Evolutionary conservation across 345 rosid species (phyloP), one percentile per base, ranked within the genome.

Genomic region (Murraya paniculata): DNA sequence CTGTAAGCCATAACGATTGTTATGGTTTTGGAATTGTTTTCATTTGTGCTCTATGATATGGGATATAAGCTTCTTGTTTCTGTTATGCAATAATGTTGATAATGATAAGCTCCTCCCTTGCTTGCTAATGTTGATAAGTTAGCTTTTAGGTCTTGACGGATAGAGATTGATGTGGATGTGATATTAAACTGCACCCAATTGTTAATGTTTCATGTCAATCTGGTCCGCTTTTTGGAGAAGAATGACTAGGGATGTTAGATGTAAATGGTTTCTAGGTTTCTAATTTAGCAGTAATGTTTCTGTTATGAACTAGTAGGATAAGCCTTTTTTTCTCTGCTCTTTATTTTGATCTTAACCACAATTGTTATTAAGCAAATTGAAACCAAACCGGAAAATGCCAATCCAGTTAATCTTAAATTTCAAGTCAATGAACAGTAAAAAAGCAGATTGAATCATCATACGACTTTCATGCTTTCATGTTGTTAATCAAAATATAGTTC

Each of bases 1-100:
- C 33, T 66, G 60, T 24, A 58, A 79, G 38, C 77, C 81, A 68
- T 73, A 78, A 75, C 82, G 9, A 28, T 75, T 74, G 81, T 77
- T 78, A 66, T 78, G 82, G 79, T 39, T 21, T 21, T 67, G 31
- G 41, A 53, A 74, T 48, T 62, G 25, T 45, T 56, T 35, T 50
- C 19, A 77, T 72, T 8, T 33, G 53, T 69, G 39, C 16, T 50
- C 41, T 22, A 45, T 33, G 71, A 48, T 53, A 62, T 75, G 62
- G 38, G 69, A 57, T 73, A 58, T 41, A 67, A n/a, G 30, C 64
- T 59, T 41, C 45, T n/a, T 64, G 55, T 78, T 65, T 62, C 62
- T 73, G 7, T 58, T 25, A 73, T 68, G 81, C 84, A 73, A 73
- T 73, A 81, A 81, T 35, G 72, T 61, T 57, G 57, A 70, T n/a